phyloP scores from a whole-genome alignment of 2,329 filamentous ascomycete genomes.

The Metarhizium rileyi region DNA sequence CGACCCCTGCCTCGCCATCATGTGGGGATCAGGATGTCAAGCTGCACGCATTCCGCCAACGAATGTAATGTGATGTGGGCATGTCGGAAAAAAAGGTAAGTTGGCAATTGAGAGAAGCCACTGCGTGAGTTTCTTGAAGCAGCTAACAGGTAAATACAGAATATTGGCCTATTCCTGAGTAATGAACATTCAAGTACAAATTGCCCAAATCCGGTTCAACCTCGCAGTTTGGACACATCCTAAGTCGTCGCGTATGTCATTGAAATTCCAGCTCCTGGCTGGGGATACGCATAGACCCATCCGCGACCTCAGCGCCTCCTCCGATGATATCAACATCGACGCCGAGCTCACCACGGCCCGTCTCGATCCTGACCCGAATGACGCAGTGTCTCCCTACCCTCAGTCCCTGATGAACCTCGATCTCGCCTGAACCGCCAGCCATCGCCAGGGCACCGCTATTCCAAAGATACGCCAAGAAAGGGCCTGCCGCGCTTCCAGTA shows the following conservation, averaged over 20 bases:
- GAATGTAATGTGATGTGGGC: not conserved
- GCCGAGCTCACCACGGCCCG: not conserved
- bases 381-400: not conserved
- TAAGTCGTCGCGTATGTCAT: not conserved
- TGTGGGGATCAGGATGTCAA: too few relatives aligned
- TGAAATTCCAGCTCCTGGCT: not conserved
- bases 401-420: not conserved
- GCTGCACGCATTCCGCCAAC: not conserved
- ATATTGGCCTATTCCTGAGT: too few relatives aligned
- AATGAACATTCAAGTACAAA: too few relatives aligned
- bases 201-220: too few relatives aligned
- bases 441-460: not conserved
- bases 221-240: too few relatives aligned
- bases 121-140: not conserved
- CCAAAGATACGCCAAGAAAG: conserved; percentile 10
- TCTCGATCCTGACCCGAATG: not conserved
- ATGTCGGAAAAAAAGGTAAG: too few relatives aligned
- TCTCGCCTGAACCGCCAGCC: not conserved
- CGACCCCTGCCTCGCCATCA: too few relatives aligned
- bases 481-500: conserved; percentile 14
- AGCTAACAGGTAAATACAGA: too few relatives aligned
- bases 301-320: not conserved
- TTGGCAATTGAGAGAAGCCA: not conserved
- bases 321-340: not conserved
- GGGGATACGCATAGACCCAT: not conserved